Conservation (phyloP, 1,139 yeast species). For the Pneumocystis wakefieldiae region DNA sequence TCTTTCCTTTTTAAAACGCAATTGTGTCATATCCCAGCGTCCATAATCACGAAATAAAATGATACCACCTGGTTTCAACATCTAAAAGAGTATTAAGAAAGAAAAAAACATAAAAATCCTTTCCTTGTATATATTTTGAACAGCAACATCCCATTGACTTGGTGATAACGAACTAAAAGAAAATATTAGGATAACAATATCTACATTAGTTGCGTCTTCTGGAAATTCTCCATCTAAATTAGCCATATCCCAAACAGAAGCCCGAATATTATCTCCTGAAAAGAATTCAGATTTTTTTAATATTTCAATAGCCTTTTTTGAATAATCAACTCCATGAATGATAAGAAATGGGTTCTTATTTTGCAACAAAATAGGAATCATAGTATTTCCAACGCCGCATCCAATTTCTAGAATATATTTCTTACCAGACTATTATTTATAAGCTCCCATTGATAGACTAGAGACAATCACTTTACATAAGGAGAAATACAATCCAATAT, state of each 20-base stretch:
- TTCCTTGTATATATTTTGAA: slow-evolving; percentile 37
- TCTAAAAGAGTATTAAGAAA: slow-evolving; percentile 25
- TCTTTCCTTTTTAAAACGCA: slow-evolving; percentile 79
- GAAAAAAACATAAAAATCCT: background rate
- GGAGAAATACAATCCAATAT: slow-evolving; percentile 57
- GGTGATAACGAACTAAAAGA: slow-evolving; percentile 90
- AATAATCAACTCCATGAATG: slow-evolving; percentile 79
- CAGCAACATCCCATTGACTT: slow-evolving; percentile 74
- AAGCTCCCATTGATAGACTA: background rate
- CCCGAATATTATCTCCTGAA: slow-evolving; percentile 47
- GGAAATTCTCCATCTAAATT: slow-evolving; percentile 63
- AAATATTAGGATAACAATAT: slow-evolving; percentile 82
- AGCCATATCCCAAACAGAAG: slow-evolving; percentile 93
- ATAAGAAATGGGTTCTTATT: slow-evolving; percentile 64
- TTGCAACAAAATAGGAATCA: slow-evolving; percentile 72
- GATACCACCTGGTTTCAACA: slow-evolving; percentile 85
- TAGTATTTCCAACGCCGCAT: slow-evolving; percentile 96
- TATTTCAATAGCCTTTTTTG: slow-evolving; percentile 76
- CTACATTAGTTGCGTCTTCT: slow-evolving; percentile 71
- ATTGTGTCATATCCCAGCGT: slow-evolving; percentile 88
- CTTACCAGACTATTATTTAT: slow-evolving; percentile 40
- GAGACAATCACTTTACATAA: slow-evolving; percentile 18
- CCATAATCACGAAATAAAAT: slow-evolving; percentile 89
- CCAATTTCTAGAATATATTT: slow-evolving; percentile 78
- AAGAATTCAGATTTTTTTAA: slow-evolving; percentile 53